Evolutionary conservation across 2,329 filamentous ascomycete genomes (phyloP), one percentile per base, ranked within the genome.

Genomic region (Paracoccidioides brasiliensis): DNA sequence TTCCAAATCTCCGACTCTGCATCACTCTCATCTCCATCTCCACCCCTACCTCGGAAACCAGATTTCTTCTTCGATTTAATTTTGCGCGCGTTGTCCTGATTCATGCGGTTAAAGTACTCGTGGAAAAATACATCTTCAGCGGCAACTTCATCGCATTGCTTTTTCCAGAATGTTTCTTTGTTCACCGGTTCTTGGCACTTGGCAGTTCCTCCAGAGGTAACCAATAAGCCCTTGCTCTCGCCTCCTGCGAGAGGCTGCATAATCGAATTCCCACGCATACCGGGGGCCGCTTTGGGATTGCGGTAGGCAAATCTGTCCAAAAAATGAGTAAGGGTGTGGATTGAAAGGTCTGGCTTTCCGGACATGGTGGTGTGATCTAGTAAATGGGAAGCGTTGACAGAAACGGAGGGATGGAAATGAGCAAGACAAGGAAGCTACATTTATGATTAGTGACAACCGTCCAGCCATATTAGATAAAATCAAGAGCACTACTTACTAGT

Each of bases 81-180:
- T 63, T 78, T 78, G 64, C 76, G 78, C 58, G 69, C 69, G 64
- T 78, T 77, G 62, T 76, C 80, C 70, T 83, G 89, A 59, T 83
- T 82, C 55, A 87, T 73, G 59, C 84, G 81, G 58, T 82, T 84
- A 73, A 98, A 98, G 80, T 98, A 98, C 62, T 89, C 84, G 71
- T 98, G 93, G 81, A 98, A 98, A 81, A 98, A 98, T 42, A 90
- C 87, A 67, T 98, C 93, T 61, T 98, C 90, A 0, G 84, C 88
- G 3, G 86, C 84, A 46, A 98, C 85, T 54, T 97, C 84, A 60
- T 89, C 84, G n/a, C 80, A 78, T 74, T 89, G 90, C 80, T 88
- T 89, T 65, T 84, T 85, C 88, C 90, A 95, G 77, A 98, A 98
- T 3, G 82, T 77, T 59, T 94, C 86, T 1, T 85, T 85, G 72